Evolutionary conservation across 2,329 filamentous ascomycete species (phyloP).

Genomic region (Myriosclerotinia scirpicola): DNA sequence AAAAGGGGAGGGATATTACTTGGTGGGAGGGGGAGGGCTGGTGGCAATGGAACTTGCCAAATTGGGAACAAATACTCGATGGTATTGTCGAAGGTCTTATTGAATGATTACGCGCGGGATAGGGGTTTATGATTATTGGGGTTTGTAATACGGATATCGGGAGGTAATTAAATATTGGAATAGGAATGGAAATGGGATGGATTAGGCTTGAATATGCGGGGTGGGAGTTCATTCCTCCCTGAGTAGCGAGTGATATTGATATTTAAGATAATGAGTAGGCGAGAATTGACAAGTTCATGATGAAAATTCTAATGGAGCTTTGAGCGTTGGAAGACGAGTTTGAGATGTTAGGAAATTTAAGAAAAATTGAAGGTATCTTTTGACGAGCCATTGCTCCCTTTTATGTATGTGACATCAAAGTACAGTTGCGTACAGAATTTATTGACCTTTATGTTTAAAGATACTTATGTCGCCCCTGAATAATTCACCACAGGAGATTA

Average conservation of each 20-base stretch:
- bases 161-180: slow-evolving; percentile 10
- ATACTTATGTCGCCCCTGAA: not conserved
- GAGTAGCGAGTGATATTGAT: slow-evolving; percentile 14
- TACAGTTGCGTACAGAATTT: not conserved
- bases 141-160: not conserved
- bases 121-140: not conserved
- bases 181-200: not conserved
- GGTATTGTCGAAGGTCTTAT: slow-evolving; percentile 38
- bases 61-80: slow-evolving; percentile 39
- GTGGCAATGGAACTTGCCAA: slow-evolving; percentile 36
- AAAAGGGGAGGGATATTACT: slow-evolving; percentile 29
- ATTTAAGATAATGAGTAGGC: slow-evolving; percentile 6
- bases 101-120: slow-evolving; percentile 28
- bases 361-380: not conserved
- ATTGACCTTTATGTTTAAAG: not conserved
- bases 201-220: not conserved
- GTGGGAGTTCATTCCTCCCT: slow-evolving; percentile 9
- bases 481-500: not conserved
- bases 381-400: not conserved
- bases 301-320: not conserved
- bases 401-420: not conserved
- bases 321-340: not conserved
- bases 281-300: not conserved
- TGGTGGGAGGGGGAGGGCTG: slow-evolving; percentile 32
- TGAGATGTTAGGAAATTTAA: no score